Evolutionary conservation across 768 basidiomycete species (phyloP), one percentile per base, ranked within the genome.

Genomic region (Russula sp.): DNA sequence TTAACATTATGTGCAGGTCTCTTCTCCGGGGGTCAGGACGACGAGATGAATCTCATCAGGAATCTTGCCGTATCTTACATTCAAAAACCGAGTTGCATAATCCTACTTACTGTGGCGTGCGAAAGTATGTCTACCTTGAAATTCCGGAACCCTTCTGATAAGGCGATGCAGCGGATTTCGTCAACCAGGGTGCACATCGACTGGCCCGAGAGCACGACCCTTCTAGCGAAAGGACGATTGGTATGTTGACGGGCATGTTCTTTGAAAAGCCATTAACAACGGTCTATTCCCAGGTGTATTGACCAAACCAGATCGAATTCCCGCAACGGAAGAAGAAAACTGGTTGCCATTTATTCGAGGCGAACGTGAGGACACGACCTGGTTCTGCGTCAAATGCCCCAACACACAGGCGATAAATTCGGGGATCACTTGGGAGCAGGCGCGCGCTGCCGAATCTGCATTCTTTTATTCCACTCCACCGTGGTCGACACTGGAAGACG

Each of bases 131-230:
- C 13, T 53, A 3, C 4, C n/a, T 6, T 35, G n/a, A 20, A 40
- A 42, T 13, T 18, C 27, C n/a, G 2, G n/a, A n/a, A 8, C 8
- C n/a, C 9, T 27, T 53, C 44, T 49, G 16, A 32, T 55, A 44
- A n/a, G 14, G 4, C 1, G 37, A 44, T 55, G 55, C 53, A 91
- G 90, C 88, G 59, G 89, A 92, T 66, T 88, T 88, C 34, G 86
- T 90, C 67, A 92, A 89, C 52, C 89, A 91, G 70, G 87, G 86
- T 0, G 88, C 89, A 0, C 84, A 87, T 64, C 75, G 80, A n/a
- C 73, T 91, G 0, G 83, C 87, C 0, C 84, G 83, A 66, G 57
- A 75, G 16, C 73, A 80, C 45, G 88, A 91, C 65, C 82, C 84
- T 0, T 73, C 80, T 0, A 88, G 88, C 0, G 80, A 77, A 53